Base-by-base conservation (phyloP, 225 moss, liverwort and hornwort species). In the Polytrichum formosum region DNA sequence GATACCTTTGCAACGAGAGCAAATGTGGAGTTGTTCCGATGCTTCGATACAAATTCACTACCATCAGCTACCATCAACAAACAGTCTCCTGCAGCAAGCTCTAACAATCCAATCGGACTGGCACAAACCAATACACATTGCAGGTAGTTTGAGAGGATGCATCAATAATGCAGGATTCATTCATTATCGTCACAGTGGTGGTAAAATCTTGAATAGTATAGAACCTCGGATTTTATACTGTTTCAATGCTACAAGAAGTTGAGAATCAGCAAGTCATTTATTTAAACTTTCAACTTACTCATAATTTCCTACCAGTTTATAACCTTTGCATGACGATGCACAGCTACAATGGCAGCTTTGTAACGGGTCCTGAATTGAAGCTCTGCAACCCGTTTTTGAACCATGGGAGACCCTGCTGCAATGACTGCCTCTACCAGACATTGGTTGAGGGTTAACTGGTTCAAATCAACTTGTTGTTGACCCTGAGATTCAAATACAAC, bases 1-100 rank as follows among this genome's bases (percentile, higher is more conserved):
- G 19, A 2, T 76, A 96, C 93, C 89, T 96, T 91, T 20, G 96
- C 82, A 6, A 96, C 93, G 28, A 96, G 74, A 28, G 96, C 88
- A 85, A 96, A 96, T 30, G 90, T 86, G 6, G 96, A 96, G 65
- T 89, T 93, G 56, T 86, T 93, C 68, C 92, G 80, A 25, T 96
- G 93, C 26, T 93, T 91, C 1, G 84, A 67, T 63, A 90, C 84
- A 83, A 96, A 96, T 28, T 90, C 83, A 26, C 70, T 23, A 26
- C 88, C 87, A 74, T 96, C 92, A 1, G 86, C 91, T n/a, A 93
- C 90, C 93, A 96, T 90, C 55, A 96, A 74, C 19, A 96, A 75
- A 67, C 93, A 96, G 74, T 96, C 96, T 26, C 96, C 96, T 19
- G 90, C 91, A 31, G 85, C 84, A 66, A 96, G 79, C 54, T 84